Evolutionary conservation across 208 protist species (phyloP).

Genomic region (Wallacemonas rigidus): DNA sequence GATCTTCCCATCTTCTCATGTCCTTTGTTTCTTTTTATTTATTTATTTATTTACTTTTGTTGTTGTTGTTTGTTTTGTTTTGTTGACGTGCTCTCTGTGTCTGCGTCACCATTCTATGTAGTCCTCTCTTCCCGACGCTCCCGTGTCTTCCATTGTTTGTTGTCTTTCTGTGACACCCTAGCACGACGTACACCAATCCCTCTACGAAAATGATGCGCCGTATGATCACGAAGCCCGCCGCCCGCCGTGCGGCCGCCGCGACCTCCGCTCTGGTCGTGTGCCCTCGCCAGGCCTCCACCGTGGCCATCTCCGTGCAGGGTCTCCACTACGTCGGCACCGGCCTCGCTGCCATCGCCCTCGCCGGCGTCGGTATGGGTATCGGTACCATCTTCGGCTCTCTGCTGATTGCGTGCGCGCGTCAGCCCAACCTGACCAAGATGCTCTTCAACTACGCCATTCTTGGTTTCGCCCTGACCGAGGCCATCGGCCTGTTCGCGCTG

Average conservation of each 20-base stretch:
- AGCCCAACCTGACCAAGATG: slow-evolving; percentile 82
- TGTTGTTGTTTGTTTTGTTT: too few relatives aligned
- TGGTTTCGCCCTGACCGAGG: slow-evolving; percentile 84
- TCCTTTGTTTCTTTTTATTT: too few relatives aligned
- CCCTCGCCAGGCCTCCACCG: slow-evolving; percentile 54
- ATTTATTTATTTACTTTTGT: too few relatives aligned
- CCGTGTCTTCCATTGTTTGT: too few relatives aligned
- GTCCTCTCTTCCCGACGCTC: too few relatives aligned
- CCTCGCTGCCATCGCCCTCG: slow-evolving; percentile 75
- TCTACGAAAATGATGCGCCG: slow-evolving; percentile 47
- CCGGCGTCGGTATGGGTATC: slow-evolving; percentile 69
- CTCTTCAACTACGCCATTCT: slow-evolving; percentile 86
- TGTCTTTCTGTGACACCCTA: slow-evolving; percentile 29
- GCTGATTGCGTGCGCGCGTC: slow-evolving; percentile 69
- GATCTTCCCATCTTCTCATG: too few relatives aligned
- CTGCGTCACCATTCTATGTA: too few relatives aligned
- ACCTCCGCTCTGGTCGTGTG: slow-evolving; percentile 37
- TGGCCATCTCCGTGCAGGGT: slow-evolving; percentile 74
- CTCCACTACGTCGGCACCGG: slow-evolving; percentile 80
- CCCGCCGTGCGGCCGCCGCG: slow-evolving; percentile 26
- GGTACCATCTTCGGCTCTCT: slow-evolving; percentile 72
- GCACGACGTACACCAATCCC: slow-evolving; percentile 3
- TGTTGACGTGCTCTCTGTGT: too few relatives aligned
- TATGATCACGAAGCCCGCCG: slow-evolving; percentile 36
- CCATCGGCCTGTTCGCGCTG: slow-evolving; percentile 83